These are phyloP conservation scores for Penicillium sp. DNA, from an alignment of 2,329 filamentous ascomycete species.

Conservation along the genomic window DNA sequence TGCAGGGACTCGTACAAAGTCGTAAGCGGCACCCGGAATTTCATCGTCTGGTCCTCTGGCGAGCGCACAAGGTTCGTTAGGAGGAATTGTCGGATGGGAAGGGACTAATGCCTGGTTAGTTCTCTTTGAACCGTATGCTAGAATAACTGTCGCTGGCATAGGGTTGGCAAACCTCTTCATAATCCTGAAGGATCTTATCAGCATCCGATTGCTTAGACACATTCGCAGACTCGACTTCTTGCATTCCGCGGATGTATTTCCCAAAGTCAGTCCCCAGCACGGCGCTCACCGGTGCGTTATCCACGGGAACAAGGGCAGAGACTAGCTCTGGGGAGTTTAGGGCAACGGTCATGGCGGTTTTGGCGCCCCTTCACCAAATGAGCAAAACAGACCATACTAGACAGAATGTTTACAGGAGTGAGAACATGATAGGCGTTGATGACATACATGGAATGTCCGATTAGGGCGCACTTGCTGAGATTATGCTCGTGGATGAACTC, in stretches of 20 bases:
- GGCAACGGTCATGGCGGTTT: conserved; percentile 87
- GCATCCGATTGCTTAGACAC: conserved; percentile 76
- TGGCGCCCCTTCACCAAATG: conserved; percentile 70
- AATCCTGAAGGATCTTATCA: conserved; percentile 75
- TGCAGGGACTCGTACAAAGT: conserved; percentile 71
- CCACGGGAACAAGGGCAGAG: conserved; percentile 77
- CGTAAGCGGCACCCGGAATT: conserved; percentile 79
- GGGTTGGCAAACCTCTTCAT: conserved; percentile 63
- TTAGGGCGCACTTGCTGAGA: conserved; percentile 73
- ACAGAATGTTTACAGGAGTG: not conserved
- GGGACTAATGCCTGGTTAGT: conserved; percentile 49
- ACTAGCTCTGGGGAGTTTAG: conserved; percentile 71
- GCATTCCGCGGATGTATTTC: conserved; percentile 84
- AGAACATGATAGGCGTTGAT: not conserved
- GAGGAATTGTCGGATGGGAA: conserved; percentile 86
- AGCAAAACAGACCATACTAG: not conserved
- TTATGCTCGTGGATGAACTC: conserved; percentile 75
- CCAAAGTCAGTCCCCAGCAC: conserved; percentile 75
- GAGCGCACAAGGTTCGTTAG: conserved; percentile 77
- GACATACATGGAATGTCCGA: conserved; percentile 88
- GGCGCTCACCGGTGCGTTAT: conserved; percentile 89
- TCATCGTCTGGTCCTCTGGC: conserved; percentile 59
- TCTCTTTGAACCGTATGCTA: conserved; percentile 12
- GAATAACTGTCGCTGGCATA: no score
- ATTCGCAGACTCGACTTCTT: conserved; percentile 71